phyloP scores from a whole-genome alignment of 2,329 filamentous ascomycete genomes.

The Xylaria sp. region DNA sequence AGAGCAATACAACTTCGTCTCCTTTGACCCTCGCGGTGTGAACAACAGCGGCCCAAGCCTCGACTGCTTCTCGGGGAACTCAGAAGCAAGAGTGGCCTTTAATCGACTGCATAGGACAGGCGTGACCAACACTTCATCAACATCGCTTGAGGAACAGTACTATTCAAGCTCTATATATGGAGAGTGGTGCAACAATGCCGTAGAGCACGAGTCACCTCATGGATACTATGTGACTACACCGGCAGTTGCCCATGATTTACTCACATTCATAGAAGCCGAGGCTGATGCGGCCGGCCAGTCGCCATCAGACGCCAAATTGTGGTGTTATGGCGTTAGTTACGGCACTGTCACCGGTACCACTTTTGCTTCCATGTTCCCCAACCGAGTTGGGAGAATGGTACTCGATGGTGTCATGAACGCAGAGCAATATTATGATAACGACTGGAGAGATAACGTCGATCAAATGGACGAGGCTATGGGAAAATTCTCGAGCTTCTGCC shows the following conservation, averaged over 20 bases:
- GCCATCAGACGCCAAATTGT: slow-evolving; percentile 46
- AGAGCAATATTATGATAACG: slow-evolving; percentile 29
- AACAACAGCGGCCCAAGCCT: slow-evolving; percentile 48
- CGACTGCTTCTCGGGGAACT: slow-evolving; percentile 48
- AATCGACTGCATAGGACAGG: slow-evolving; percentile 44
- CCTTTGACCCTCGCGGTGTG: slow-evolving; percentile 56
- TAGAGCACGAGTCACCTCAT: slow-evolving; percentile 42
- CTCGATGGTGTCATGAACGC: slow-evolving; percentile 48
- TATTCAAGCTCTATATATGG: slow-evolving; percentile 49
- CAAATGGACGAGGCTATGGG: slow-evolving; percentile 31
- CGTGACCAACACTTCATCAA: slow-evolving; percentile 45
- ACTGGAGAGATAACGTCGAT: slow-evolving; percentile 27
- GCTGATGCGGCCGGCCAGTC: slow-evolving; percentile 39
- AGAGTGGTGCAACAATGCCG: slow-evolving; percentile 49
- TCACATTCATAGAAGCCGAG: slow-evolving; percentile 48
- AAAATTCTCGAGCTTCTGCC: slow-evolving; percentile 28
- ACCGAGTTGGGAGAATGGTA: slow-evolving; percentile 52
- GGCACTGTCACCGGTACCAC: slow-evolving; percentile 48
- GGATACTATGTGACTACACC: slow-evolving; percentile 50
- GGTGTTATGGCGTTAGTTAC: slow-evolving; percentile 45
- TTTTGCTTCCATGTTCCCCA: slow-evolving; percentile 54
- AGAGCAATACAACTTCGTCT: slow-evolving; percentile 56
- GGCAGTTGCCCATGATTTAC: slow-evolving; percentile 46
- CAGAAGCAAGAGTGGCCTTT: slow-evolving; percentile 46
- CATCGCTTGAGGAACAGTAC: slow-evolving; percentile 47